These are phyloP conservation scores for Tulasnella sp. DNA, from an alignment of 768 basidiomycete species.

Conservation along the genomic window DNA sequence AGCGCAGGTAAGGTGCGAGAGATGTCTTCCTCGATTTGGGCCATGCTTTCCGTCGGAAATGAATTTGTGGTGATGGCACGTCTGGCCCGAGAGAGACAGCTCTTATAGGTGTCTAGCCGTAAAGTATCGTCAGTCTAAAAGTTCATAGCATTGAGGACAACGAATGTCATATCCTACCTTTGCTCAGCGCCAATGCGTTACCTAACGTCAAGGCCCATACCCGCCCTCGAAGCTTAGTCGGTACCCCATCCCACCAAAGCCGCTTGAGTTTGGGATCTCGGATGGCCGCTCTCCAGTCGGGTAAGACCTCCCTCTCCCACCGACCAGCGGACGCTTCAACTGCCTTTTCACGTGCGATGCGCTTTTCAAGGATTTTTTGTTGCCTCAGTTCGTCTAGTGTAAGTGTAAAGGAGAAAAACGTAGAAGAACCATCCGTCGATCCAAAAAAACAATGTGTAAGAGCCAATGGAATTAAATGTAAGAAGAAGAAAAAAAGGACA, in stretches of 20 bases:
- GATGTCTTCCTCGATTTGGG: constrained; percentile 65
- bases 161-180: constrained; percentile 40
- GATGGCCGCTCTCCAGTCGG: constrained; percentile 68
- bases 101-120: constrained; percentile 53
- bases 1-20: constrained; percentile 58
- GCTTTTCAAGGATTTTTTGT: constrained; percentile 49
- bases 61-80: constrained; percentile 51
- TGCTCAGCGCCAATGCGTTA: constrained; percentile 68
- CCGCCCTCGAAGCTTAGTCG: constrained; percentile 61
- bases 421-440: neutral
- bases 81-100: constrained; percentile 61
- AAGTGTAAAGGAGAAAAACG: neutral
- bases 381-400: constrained; percentile 56
- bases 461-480: constrained; percentile 5
- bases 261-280: constrained; percentile 52
- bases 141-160: neutral
- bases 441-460: neutral
- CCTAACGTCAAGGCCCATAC: constrained; percentile 85
- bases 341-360: constrained; percentile 48
- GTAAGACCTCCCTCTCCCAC: constrained; percentile 72
- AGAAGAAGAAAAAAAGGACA: constrained; percentile 21
- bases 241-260: constrained; percentile 85
- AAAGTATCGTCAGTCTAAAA: neutral
- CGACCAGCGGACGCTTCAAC: constrained; percentile 57
- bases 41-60: constrained; percentile 54